These are phyloP conservation scores for Dendrobium huoshanense DNA, from an alignment of 106 monocot species.

Conservation along the genomic window DNA sequence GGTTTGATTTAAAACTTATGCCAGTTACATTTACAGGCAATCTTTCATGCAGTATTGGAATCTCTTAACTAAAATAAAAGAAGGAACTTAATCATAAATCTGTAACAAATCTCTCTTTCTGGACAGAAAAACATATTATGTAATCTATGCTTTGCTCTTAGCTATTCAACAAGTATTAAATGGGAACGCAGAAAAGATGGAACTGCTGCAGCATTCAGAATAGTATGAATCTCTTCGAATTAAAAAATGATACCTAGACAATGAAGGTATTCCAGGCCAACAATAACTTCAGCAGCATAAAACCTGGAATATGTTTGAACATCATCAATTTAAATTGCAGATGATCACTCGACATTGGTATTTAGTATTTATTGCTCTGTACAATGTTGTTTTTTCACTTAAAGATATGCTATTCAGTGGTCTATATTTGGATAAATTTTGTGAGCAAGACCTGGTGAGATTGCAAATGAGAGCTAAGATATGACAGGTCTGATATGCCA, in stretches of 20 bases:
- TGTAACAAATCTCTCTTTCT: not conserved
- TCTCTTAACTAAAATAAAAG: not conserved
- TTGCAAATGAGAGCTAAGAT: not conserved
- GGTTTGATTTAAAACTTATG: not conserved
- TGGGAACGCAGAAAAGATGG: not conserved
- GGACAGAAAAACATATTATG: not conserved
- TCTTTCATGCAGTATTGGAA: not conserved
- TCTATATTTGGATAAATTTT: not conserved
- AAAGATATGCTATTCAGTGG: not conserved
- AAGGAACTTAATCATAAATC: not conserved
- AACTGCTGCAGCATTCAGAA: not conserved
- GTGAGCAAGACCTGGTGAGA: not conserved
- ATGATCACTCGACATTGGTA: no score
- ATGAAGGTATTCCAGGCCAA: conserved; percentile 93
- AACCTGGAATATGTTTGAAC: conserved; percentile 50
- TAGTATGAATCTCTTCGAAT: not conserved
- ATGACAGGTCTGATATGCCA: not conserved
- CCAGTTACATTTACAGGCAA: not conserved
- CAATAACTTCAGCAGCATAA: conserved; percentile 89
- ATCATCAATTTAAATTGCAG: not conserved
- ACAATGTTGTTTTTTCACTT: not conserved
- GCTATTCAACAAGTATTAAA: not conserved
- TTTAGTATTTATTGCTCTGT: not conserved
- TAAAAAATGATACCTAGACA: conserved; percentile 64
- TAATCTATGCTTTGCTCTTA: no score